A percentile compares a stretch with the other conserved stretches of the same genome.
These are phyloP conservation scores for Nephromyces sp. DNA, from an alignment of 169 alveolate genomes.

Conservation along the genomic window DNA sequence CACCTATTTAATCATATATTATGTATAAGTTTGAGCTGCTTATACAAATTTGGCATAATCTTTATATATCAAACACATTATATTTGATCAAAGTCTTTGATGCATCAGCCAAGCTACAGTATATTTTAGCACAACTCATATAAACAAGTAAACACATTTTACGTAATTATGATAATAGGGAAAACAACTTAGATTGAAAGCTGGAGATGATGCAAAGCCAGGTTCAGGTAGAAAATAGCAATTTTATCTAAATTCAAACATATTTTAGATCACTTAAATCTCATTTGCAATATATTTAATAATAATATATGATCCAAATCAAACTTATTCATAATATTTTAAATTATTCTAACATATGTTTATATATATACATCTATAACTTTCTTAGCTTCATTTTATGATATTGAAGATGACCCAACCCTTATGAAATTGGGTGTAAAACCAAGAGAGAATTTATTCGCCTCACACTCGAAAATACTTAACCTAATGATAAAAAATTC, in stretches of 20 bases:
- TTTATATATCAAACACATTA: no score
- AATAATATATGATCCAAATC: background rate
- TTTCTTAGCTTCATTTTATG: slow-evolving; percentile 20
- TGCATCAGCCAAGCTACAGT: no score
- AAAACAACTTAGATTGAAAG: no score
- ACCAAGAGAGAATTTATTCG: slow-evolving; percentile 16
- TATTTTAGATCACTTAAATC: background rate
- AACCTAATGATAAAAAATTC: background rate
- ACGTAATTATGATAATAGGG: no score
- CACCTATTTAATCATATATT: no score
- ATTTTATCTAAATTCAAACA: background rate
- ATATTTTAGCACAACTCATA: no score
- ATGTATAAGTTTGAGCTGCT: no score
- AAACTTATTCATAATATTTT: background rate
- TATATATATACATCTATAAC: background rate
- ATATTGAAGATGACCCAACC: slow-evolving; percentile 3
- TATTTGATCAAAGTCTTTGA: no score
- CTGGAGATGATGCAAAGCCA: background rate
- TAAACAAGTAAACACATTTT: no score
- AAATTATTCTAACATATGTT: background rate
- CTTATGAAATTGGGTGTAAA: slow-evolving; percentile 2
- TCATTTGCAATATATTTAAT: background rate
- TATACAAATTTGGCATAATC: no score
- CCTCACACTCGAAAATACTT: slow-evolving; percentile 12
- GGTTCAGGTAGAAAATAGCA: background rate